Base-by-base conservation (phyloP, 768 basidiomycete species). In the Vishniacozyma victoriae region DNA sequence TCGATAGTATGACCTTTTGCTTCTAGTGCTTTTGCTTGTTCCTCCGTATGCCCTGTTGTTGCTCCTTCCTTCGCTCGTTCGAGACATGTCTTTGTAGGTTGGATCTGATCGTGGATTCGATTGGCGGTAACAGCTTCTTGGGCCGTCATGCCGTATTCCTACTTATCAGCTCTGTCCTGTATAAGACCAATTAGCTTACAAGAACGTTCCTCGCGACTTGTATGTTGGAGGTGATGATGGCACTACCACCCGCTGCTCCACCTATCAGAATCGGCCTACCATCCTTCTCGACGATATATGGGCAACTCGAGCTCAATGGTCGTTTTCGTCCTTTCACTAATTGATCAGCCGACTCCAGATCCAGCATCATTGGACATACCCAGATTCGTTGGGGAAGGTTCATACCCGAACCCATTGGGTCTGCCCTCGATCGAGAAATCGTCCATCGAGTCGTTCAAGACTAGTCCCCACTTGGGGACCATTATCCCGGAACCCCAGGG, bases 361-460 rank as follows among this genome's bases (percentile, higher is more conserved):
- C n/a, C n/a, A n/a, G n/a, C n/a, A n/a, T n/a, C 9, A 44, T 33
- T 25, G 16, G 2, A 46, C 14, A n/a, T 1, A 43, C 58, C 41
- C 35, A 63, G 61, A 45, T 68, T 68, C 6, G 66, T 49, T 14
- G 29, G 18, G 5, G 50, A 45, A 0, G 60, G 60, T 41, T 57
- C 63, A 33, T 64, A 68, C 4, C 63, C 66, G 14, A 55, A 56
- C 16, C 44, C 47, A 51, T 68, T 68, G 2, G 54, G 38, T 31
- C 52, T 36, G 3, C 60, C 63, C 35, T 59, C 44, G 13, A 62
- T 48, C 1, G 60, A 62, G 41, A 68, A 68, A 43, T 68, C 66
- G 29, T 64, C 60, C 63, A 64, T 62, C 6, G 55, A 57, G 35
- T 68, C 58, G 40, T 68, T 68, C 26, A 68, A 50, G 4, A 68